Percentiles rank a stretch among this genome's conserved stretches.
Conservation (phyloP, 129 eudicot species). For the Kitagawia praeruptora region DNA sequence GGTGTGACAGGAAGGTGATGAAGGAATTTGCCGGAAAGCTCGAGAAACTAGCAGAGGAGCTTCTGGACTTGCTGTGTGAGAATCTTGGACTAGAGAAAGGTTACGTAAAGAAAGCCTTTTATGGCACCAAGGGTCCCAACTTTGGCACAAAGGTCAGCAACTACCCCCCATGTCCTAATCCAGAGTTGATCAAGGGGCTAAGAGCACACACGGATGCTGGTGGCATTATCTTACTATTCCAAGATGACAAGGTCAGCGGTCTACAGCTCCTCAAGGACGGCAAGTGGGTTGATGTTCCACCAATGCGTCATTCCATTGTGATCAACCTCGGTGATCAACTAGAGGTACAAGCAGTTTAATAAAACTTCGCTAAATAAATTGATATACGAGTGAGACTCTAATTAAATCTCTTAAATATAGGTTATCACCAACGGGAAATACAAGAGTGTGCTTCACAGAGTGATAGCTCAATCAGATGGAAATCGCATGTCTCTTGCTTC, state of each 20-base stretch:
- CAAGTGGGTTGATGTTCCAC: conserved; percentile 21
- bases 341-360: conserved; percentile 6
- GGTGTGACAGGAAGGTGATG: conserved; percentile 3
- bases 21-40: conserved; percentile 10
- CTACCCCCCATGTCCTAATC: conserved; percentile 7
- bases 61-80: conserved; percentile 12
- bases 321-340: conserved; percentile 20
- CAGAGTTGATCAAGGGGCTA: conserved; percentile 6
- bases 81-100: conserved; percentile 15
- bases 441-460: conserved; percentile 33
- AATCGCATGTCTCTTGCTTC: conserved; percentile 33
- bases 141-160: conserved; percentile 13
- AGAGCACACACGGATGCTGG: conserved; percentile 17
- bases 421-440: conserved; percentile 35
- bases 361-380: neutral
- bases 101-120: conserved; percentile 11
- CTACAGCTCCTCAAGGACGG: conserved; percentile 20
- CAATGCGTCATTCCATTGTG: conserved; percentile 17
- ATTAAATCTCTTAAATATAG: conserved; percentile 7
- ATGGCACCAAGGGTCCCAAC: conserved; percentile 10
- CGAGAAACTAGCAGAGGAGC: conserved; percentile 14
- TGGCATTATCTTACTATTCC: conserved; percentile 12
- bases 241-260: conserved; percentile 19
- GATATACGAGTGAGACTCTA: neutral
- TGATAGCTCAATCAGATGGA: conserved; percentile 29